Percentiles rank a stretch among this genome's conserved stretches.
Conservation (phyloP, 768 basidiomycete genomes). For the Calocybe indica region DNA sequence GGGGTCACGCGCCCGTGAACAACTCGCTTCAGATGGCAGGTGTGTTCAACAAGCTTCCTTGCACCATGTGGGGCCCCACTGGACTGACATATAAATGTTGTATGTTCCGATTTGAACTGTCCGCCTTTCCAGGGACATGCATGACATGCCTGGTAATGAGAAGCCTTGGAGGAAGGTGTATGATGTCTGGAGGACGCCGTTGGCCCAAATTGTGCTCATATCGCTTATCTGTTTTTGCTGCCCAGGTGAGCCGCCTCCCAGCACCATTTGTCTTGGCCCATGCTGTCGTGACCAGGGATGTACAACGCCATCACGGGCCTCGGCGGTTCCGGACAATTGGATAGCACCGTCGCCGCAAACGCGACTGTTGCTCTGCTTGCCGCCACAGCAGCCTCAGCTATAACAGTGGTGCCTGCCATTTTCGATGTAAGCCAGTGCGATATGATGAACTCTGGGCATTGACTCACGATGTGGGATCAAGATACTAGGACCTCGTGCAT, state of each 20-base stretch:
- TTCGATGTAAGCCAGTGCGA: conserved; percentile 16
- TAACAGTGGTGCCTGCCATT: conserved; percentile 20
- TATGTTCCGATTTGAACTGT: no score
- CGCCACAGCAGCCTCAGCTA: conserved; percentile 21
- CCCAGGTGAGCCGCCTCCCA: conserved; percentile 12
- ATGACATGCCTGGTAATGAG: background rate
- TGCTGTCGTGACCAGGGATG: conserved; percentile 14
- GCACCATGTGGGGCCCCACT: no score
- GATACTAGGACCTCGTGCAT: conserved; percentile 21
- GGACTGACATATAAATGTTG: no score
- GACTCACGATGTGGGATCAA: background rate
- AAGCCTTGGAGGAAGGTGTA: conserved; percentile 6
- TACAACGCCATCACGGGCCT: conserved; percentile 23
- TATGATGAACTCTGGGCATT: background rate
- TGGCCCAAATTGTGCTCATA: conserved; percentile 21
- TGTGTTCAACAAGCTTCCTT: no score
- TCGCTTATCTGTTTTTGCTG: conserved; percentile 23
- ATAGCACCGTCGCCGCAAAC: conserved; percentile 23
- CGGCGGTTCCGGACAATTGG: conserved; percentile 22
- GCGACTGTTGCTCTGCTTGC: conserved; percentile 20
- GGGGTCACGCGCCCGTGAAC: no score
- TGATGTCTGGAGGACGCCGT: conserved; percentile 16
- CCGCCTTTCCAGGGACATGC: no score
- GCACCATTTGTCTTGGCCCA: background rate
- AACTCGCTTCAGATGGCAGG: no score